Conservation (phyloP, 345 rosid genomes). For the Citrus maxima region DNA sequence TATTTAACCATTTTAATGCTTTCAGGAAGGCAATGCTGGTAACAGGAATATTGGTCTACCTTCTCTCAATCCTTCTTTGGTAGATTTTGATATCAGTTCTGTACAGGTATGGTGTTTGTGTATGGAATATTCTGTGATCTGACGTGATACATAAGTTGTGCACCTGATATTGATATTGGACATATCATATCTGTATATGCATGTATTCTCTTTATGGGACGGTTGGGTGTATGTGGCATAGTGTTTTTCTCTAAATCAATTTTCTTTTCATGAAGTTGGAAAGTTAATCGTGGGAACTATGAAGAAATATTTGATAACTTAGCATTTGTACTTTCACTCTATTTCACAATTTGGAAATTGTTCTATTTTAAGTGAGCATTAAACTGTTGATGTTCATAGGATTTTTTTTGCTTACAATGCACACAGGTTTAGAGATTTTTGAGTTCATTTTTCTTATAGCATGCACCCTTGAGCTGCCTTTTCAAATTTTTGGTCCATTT, state of each 20-base stretch:
- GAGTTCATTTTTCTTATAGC: not conserved
- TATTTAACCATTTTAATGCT: slow-evolving; percentile 23
- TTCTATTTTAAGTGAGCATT: not conserved
- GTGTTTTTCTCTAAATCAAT: not conserved
- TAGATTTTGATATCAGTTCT: slow-evolving; percentile 53
- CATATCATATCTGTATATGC: not conserved
- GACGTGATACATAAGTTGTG: slow-evolving; percentile 5
- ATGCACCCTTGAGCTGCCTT: not conserved
- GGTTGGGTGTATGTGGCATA: not conserved
- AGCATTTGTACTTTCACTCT: not conserved
- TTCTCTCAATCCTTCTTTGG: slow-evolving; percentile 45
- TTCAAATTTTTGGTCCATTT: not conserved
- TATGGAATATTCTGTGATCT: slow-evolving; percentile 12
- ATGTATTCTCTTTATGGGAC: not conserved
- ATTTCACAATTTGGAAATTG: not conserved
- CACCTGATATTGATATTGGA: slow-evolving; percentile 1
- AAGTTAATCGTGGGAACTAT: not conserved
- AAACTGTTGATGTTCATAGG: not conserved
- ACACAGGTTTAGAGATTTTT: not conserved
- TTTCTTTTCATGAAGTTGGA: not conserved
- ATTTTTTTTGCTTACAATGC: not conserved
- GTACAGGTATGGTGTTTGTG: slow-evolving; percentile 63
- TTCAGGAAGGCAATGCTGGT: slow-evolving; percentile 58
- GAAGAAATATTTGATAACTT: not conserved
- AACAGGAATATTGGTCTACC: slow-evolving; percentile 50